Evolutionary conservation across 2,329 filamentous ascomycete species (phyloP), one percentile per base, ranked within the genome.

Genomic region (Colletotrichum sidae): DNA sequence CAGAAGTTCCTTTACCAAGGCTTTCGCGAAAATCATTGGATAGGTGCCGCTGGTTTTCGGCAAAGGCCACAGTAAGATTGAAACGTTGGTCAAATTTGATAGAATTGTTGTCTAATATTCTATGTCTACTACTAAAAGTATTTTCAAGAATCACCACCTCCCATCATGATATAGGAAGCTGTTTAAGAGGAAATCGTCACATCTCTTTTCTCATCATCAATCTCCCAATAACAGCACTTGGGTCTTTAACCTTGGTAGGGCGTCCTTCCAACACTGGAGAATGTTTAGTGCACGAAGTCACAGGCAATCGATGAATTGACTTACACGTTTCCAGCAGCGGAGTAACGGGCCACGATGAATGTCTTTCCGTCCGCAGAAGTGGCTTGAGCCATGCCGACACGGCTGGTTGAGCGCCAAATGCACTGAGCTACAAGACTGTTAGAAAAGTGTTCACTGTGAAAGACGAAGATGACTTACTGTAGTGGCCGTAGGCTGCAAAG

Each of bases 261-360:
- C 11, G 13, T 49, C 17, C 33, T 12, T 4, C 55, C 55, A 15
- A 55, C 42, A 2, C 53, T 55, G 9, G 7, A 6, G 15, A 45
- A 10, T 33, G 6, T 12, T 49, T 50, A 57, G 35, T 37, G 52
- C 9, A 33, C 5, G 7, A 13, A 49, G 25, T 6, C 11, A 11
- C 11, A 13, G 13, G 8, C 5, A n/a, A 6, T 8, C 12, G 25
- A 46, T n/a, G 42, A 13, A 34, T 4, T 45, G 4, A 52, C 56
- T 60, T 46, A 60, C 56, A 70, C 37, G 49, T 78, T 78, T 1
- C 76, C 76, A 1, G 76, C 67, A 1, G 70, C 68, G 1, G 70
- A 70, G 58, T 78, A 78, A n/a, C 76, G 70, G 12, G 69, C 76
- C 15, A 78, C 76, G 0, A 72, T 72, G 51, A 71, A 78, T 2